Evolutionary conservation across 176 grass and related monocot genomes (phyloP).

Genomic region (Triticum dicoccoides): DNA sequence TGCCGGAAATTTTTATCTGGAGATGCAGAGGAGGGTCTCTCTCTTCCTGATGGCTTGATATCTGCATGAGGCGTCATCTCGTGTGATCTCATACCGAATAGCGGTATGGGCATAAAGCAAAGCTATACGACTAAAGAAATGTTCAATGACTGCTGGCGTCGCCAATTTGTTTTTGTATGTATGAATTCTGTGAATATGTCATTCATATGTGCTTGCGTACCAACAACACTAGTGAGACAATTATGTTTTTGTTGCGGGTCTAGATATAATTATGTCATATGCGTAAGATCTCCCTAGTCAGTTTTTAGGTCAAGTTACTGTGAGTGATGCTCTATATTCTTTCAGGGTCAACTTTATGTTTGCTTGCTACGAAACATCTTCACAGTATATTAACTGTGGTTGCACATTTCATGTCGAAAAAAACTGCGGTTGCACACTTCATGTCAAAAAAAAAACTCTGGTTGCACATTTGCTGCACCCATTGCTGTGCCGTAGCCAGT

Average conservation of each 20-base stretch:
- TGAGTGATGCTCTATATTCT: neutral
- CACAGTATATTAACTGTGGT: too few species aligned
- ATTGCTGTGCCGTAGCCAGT: too few species aligned
- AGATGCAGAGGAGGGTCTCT: constrained; percentile 42
- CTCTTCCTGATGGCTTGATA: constrained; percentile 59
- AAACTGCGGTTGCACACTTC: too few species aligned
- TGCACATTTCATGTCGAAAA: too few species aligned
- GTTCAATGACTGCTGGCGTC: neutral
- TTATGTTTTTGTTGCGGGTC: too few species aligned
- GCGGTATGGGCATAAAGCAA: neutral
- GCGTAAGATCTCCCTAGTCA: too few species aligned
- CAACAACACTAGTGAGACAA: neutral
- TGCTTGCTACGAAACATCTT: neutral
- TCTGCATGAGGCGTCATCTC: constrained; percentile 36
- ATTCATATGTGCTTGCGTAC: neutral
- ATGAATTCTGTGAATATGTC: neutral
- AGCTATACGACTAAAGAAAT: neutral
- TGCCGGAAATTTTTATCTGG: constrained; percentile 67
- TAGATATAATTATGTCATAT: neutral
- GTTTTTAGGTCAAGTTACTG: neutral
- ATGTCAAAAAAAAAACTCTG: too few species aligned
- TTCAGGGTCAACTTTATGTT: neutral
- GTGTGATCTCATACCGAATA: neutral
- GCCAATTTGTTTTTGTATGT: neutral
- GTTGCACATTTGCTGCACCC: too few species aligned